Evolutionary conservation across 2,329 filamentous ascomycete species (phyloP), one percentile per base, ranked within the genome.

Genomic region (Chrysoporthe puriensis): DNA sequence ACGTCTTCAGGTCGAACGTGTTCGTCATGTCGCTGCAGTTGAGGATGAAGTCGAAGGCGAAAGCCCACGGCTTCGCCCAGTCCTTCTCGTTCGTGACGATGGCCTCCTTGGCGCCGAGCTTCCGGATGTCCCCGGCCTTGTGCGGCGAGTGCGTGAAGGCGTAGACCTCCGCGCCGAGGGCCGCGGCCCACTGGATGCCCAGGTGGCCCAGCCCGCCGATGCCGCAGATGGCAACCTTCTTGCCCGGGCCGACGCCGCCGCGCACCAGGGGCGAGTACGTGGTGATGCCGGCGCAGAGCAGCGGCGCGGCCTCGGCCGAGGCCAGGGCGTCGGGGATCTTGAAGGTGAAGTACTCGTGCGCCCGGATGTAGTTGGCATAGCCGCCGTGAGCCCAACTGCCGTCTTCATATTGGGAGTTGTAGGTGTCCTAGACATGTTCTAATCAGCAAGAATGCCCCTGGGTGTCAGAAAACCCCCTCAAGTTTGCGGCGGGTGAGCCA

Each of bases 241-340:
- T 92, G 4, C 91, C 91, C 0, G 90, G 89, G 0, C 91, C 91
- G 44, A 87, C 84, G 1, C 86, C 87, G 46, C 91, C 88, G 40
- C 89, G 84, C 62, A 85, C 84, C 18, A 96, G 78, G 0, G 92
- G 92, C 4, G 86, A 85, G 75, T 86, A 96, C 0, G 90, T 85
- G 0, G 92, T 96, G 63, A 95, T 84, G 1, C 93, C 92, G 1
- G 88, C 92, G 74, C 92, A 95, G 40, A 95, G 83, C 81, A 96
- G 88, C 1, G 92, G 91, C 1, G 91, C 86, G 0, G 83, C 84
- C 1, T 81, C 74, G 43, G 84, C 81, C 0, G 81, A 81, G 8
- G 81, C 76, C 11, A 88, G 77, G 0, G 74, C 76, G n/a, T 87
- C 84, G 0, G 86, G 86, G 48, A 88, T 86, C 70, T 84, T 84